These are phyloP conservation scores for Sarcocystis neurona DNA, from an alignment of 169 alveolate species.

Conservation along the genomic window DNA sequence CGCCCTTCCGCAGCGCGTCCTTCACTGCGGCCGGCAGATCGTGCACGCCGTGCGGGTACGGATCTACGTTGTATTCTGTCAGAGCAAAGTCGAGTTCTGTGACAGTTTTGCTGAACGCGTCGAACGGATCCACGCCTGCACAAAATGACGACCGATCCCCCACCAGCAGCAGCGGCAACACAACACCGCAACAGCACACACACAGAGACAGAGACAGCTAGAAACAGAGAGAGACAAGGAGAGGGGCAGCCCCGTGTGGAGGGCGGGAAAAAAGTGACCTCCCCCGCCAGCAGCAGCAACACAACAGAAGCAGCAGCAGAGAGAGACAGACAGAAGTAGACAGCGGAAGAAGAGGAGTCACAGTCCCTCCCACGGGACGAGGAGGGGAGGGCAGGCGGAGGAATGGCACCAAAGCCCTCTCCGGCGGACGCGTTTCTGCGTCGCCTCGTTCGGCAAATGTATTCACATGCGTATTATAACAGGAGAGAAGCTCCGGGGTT, in stretches of 20 bases:
- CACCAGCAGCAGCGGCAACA: not conserved
- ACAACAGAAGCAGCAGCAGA: too few species aligned
- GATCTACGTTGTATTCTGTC: conserved; percentile 90
- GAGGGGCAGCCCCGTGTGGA: too few species aligned
- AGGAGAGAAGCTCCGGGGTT: too few species aligned
- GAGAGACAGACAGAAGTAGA: too few species aligned
- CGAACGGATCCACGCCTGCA: conserved; percentile 68
- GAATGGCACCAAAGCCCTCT: too few species aligned
- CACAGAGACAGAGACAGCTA: not conserved
- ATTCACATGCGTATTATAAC: too few species aligned
- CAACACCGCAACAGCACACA: not conserved
- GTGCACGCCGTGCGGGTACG: conserved; percentile 92
- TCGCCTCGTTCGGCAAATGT: not conserved
- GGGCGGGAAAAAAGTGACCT: too few species aligned
- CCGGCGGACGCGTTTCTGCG: not conserved
- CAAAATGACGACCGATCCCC: too few species aligned
- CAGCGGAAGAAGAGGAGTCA: too few species aligned
- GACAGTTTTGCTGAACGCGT: conserved; percentile 63
- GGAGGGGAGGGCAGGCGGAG: too few species aligned
- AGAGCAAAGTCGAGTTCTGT: conserved; percentile 73
- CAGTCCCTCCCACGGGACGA: too few species aligned
- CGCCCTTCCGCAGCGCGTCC: conserved; percentile 86
- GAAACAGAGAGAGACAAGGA: not conserved
- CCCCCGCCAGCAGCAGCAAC: too few species aligned
- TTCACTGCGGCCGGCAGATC: conserved; percentile 85